Base-by-base conservation (phyloP, 306 rosid species). In the Sicyos baderoa region DNA sequence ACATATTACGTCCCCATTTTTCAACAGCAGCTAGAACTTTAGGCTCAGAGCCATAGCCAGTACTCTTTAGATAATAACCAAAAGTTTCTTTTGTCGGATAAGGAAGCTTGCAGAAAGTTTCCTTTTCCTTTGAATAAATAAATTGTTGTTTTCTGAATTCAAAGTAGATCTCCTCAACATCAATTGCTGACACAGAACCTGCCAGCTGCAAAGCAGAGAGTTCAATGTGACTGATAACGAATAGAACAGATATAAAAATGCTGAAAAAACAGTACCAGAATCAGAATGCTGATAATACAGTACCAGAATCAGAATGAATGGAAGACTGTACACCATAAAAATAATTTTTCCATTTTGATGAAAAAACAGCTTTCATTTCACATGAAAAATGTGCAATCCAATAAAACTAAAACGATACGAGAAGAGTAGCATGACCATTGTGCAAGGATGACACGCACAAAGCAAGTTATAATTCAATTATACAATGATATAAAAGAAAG, bases 1-100 rank as follows among this genome's bases (percentile, higher is more conserved):
- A 94, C 99, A 83, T 84, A 72, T 90, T 94, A 76, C 95, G 90
- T 51, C 96, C 99, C 97, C 99, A 94, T 83, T 86, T 94, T 77
- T 90, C 95, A 54, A 82, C 79, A 55, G 99, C 95, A 75, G 88
- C 79, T 71, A 72, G 76, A 74, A 88, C 83, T 83, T 94, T 94
- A 54, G 97, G 84, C 71, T 94, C 97, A 10, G 97, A 81, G 12
- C 99, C 97, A 75, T 94, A 90, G 62, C 99, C 97, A 67, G 88
- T 90, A 75, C 79, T 51, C 81, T 86, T 94, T 74, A 86, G 85
- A 81, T 90, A 94, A 83, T 82, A 79, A 72, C 89, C 89, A 71
- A 90, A 76, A 25, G 85, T 75, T 80, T 94, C 96, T 82, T 94
- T 94, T 14, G 97, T 94, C 65, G 97, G 99, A 78, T 90, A 94